These are phyloP conservation scores for Hygrophila difformis DNA, from an alignment of 257 asterid genomes.

Conservation along the genomic window DNA sequence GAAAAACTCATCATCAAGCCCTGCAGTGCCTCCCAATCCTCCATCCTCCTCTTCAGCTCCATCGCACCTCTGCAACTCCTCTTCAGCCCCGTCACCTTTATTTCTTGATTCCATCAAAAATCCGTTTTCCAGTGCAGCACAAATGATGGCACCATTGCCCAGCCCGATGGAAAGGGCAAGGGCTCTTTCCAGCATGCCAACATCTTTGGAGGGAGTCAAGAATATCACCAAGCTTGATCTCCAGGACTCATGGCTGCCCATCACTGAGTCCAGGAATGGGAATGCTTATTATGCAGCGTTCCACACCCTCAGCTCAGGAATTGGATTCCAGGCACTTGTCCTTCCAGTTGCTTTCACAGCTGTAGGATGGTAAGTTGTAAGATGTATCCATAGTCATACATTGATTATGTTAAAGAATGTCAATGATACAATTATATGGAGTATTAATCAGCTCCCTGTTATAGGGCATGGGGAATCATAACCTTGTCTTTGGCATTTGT, in stretches of 20 bases:
- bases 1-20: no score
- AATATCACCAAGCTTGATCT: conserved; percentile 42
- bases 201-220: no score
- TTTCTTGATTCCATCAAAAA: no score
- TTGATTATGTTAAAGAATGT: no score
- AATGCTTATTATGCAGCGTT: conserved; percentile 61
- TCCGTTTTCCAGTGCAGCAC: no score
- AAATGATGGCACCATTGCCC: conserved; percentile 20
- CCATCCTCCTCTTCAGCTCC: no score
- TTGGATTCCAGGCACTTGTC: conserved; percentile 63
- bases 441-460: no score
- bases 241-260: conserved; percentile 69
- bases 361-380: conserved; percentile 63
- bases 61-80: no score
- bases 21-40: no score
- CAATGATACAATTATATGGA: no score
- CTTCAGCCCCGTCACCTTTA: no score
- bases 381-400: no score
- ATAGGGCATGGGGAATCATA: conserved; percentile 29
- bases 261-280: conserved; percentile 62
- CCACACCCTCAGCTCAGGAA: conserved; percentile 58
- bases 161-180: conserved; percentile 22
- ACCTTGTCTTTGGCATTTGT: conserved; percentile 18
- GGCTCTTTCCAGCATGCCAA: conserved; percentile 11
- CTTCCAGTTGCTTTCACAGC: conserved; percentile 62